Percentiles rank a stretch among this genome's conserved stretches.
Evolutionary conservation across 129 eudicot genomes (phyloP).

Genomic region (Flaveria ramosissima): DNA sequence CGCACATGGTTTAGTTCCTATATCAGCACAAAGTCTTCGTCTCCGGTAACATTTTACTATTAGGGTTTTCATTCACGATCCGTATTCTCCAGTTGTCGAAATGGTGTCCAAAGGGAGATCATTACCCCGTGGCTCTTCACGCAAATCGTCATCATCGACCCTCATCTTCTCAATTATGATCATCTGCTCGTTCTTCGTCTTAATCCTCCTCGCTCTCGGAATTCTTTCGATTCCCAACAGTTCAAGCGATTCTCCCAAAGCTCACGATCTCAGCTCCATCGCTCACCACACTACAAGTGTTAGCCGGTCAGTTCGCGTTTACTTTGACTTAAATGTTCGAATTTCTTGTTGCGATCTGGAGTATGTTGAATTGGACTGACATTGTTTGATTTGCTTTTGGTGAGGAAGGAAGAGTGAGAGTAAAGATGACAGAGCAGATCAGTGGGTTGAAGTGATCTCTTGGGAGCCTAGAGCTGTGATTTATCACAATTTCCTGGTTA

Average conservation of each 20-base stretch:
- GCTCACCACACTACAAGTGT: conserved; percentile 43
- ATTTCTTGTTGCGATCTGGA: conserved; percentile 28
- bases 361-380: conserved; percentile 4
- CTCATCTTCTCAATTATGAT: conserved; percentile 48
- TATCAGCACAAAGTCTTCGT: conserved; percentile 25
- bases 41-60: conserved; percentile 9
- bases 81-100: conserved; percentile 8
- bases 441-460: conserved; percentile 91
- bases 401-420: conserved; percentile 35
- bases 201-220: conserved; percentile 64
- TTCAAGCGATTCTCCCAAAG: conserved; percentile 38
- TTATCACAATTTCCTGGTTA: conserved; percentile 80
- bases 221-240: conserved; percentile 56
- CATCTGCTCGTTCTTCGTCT: conserved; percentile 48
- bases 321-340: neutral
- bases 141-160: conserved; percentile 56
- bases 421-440: conserved; percentile 61
- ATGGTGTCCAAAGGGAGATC: conserved; percentile 73
- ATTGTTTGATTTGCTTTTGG: conserved; percentile 9
- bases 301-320: conserved; percentile 39
- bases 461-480: conserved; percentile 93
- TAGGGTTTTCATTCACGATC: conserved; percentile 24
- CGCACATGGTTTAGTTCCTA: conserved; percentile 13
- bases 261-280: conserved; percentile 73
- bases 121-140: conserved; percentile 39